A percentile compares a stretch with the other conserved stretches of the same genome.
Evolutionary conservation across 805 yeast genomes (phyloP).

Genomic region (Wickerhamomyces chaumierensis): DNA sequence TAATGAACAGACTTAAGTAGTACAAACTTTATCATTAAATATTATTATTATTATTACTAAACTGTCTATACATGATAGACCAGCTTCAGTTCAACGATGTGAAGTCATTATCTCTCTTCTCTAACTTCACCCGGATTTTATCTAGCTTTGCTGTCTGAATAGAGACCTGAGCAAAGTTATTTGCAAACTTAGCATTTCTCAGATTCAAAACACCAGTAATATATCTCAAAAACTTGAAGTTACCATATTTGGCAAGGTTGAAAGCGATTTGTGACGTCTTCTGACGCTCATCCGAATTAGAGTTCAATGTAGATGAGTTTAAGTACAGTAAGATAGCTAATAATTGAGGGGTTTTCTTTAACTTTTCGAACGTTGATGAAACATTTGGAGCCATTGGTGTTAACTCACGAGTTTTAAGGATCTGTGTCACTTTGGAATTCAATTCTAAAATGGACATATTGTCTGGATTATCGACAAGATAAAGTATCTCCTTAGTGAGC

Average conservation of each 20-base stretch:
- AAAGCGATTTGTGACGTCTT: constrained; percentile 18
- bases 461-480: constrained; percentile 8
- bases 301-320: constrained; percentile 14
- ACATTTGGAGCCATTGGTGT: constrained; percentile 1
- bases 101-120: background rate
- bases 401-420: constrained; percentile 2
- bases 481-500: constrained; percentile 5
- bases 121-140: constrained; percentile 5
- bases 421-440: constrained; percentile 2
- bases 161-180: constrained; percentile 15
- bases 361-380: constrained; percentile 7
- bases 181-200: constrained; percentile 14
- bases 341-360: constrained; percentile 13
- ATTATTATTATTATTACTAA: too few relatives aligned
- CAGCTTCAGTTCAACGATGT: background rate
- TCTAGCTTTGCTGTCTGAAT: constrained; percentile 13
- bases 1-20: too few relatives aligned
- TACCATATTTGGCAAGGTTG: constrained; percentile 16
- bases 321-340: constrained; percentile 13
- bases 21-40: too few relatives aligned
- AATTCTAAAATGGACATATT: constrained; percentile 10
- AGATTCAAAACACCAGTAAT: constrained; percentile 14
- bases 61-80: too few relatives aligned
- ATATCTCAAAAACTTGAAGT: constrained; percentile 15
- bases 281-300: constrained; percentile 19